These are phyloP conservation scores for Prunus kanzakura DNA, from an alignment of 306 rosid species.

Conservation along the genomic window DNA sequence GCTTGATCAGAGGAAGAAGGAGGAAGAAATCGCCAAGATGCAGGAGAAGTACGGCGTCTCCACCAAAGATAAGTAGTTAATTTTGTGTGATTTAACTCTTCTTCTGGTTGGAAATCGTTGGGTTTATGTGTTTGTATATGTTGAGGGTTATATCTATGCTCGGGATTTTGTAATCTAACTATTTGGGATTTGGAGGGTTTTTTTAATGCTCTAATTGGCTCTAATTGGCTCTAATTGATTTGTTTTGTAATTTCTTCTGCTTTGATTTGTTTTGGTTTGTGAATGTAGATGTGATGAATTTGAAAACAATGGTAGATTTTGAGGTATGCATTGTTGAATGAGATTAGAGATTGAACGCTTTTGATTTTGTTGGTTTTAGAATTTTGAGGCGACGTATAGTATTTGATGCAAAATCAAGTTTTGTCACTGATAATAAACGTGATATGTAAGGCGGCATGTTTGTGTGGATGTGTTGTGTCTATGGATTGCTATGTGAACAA, in stretches of 20 bases:
- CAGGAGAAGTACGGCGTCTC: no score
- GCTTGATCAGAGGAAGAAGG: conserved; percentile 91
- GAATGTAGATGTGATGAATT: neutral
- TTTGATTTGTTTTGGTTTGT: neutral
- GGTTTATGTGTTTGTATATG: no score
- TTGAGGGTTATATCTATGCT: no score
- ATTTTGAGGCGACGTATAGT: neutral
- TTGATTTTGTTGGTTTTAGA: neutral
- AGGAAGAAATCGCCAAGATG: conserved; percentile 45
- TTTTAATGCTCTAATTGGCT: neutral
- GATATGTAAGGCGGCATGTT: neutral
- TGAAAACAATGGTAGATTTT: neutral
- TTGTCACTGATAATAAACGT: neutral
- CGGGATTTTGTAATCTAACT: neutral
- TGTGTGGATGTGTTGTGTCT: neutral
- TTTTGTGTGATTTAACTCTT: no score
- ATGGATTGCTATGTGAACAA: neutral
- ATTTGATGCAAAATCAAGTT: neutral
- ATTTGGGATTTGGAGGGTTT: neutral
- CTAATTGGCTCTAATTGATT: no score
- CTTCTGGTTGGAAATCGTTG: no score
- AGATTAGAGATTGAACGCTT: neutral
- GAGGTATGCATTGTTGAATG: neutral
- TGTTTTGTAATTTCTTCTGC: neutral
- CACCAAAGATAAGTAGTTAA: no score